Evolutionary conservation across 345 rosid species (phyloP).

Genomic region (Syzygium aqueum): DNA sequence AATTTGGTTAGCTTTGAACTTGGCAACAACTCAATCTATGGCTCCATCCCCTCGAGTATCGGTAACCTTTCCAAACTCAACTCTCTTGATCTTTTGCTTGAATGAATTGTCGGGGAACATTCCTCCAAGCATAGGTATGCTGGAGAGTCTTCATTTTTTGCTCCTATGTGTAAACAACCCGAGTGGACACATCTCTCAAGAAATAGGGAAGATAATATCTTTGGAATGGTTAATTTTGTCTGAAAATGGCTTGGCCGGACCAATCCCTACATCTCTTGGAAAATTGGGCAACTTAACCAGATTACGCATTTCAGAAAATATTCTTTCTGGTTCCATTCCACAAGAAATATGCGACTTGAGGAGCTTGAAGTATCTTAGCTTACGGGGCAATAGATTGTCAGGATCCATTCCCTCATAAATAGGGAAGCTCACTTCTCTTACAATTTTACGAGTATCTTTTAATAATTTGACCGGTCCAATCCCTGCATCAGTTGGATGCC

Average conservation of each 20-base stretch:
- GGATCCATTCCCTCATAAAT: neutral
- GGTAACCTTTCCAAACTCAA: neutral
- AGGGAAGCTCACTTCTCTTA: accelerated
- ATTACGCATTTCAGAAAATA: neutral
- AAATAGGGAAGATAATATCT: too few relatives aligned
- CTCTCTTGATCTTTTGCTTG: neutral
- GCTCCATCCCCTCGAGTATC: neutral
- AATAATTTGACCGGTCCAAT: too few relatives aligned
- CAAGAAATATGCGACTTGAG: neutral
- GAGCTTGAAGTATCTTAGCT: neutral
- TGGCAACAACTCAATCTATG: neutral
- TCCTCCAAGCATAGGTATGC: neutral
- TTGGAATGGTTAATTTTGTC: too few relatives aligned
- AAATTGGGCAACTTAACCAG: too few relatives aligned
- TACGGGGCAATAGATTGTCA: accelerated
- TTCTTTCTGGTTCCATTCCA: too few relatives aligned
- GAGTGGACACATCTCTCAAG: too few relatives aligned
- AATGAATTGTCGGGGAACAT: neutral
- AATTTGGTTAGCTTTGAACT: neutral
- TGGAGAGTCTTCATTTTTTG: neutral
- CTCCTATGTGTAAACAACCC: neutral
- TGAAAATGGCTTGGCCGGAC: neutral
- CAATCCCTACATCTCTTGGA: too few relatives aligned
- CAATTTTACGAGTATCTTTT: too few relatives aligned
- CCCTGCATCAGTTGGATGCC: too few relatives aligned